Conservation (phyloP, 192 early-diverging fungal genomes). For the Geranomyces michiganensis region DNA sequence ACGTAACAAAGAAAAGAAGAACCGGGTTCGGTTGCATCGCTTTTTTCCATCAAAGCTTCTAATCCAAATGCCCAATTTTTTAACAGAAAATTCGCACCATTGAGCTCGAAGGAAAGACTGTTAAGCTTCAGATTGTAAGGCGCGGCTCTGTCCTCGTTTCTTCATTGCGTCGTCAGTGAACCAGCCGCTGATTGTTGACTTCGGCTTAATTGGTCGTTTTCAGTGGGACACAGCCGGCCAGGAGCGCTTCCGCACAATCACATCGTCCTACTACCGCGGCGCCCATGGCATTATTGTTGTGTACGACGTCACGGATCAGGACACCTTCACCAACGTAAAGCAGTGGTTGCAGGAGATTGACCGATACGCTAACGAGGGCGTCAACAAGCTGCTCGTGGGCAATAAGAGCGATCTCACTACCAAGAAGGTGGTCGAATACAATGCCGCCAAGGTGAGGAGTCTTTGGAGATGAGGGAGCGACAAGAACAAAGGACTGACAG, state of each 20-base stretch:
- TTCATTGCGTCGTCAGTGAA: conserved; percentile 1
- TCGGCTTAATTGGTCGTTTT: neutral
- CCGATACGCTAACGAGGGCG: conserved; percentile 94
- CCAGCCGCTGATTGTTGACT: neutral
- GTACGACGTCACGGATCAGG: conserved; percentile 96
- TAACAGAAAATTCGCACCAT: conserved; percentile 96
- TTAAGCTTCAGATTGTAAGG: conserved; percentile 92
- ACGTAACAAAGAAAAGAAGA: conserved; percentile 39
- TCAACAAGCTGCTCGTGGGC: conserved; percentile 97
- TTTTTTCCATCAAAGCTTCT: too few species aligned
- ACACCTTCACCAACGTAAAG: conserved; percentile 95
- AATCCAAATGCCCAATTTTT: neutral
- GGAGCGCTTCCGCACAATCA: conserved; percentile 99
- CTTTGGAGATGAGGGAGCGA: neutral
- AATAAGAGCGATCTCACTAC: conserved; percentile 97
- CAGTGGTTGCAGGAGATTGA: conserved; percentile 99
- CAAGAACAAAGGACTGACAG: too few species aligned
- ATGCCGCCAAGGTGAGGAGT: conserved; percentile 67
- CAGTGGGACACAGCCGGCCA: conserved; percentile 98
- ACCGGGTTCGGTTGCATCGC: too few species aligned
- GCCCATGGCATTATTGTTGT: conserved; percentile 99
- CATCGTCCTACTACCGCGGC: conserved; percentile 95
- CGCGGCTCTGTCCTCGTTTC: neutral
- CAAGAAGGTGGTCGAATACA: conserved; percentile 87
- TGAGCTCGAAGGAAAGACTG: conserved; percentile 97